A percentile compares a stretch with the other conserved stretches of the same genome.
phyloP scores from a whole-genome alignment of 805 yeast genomes.

The Cyberlindnera petersonii region DNA sequence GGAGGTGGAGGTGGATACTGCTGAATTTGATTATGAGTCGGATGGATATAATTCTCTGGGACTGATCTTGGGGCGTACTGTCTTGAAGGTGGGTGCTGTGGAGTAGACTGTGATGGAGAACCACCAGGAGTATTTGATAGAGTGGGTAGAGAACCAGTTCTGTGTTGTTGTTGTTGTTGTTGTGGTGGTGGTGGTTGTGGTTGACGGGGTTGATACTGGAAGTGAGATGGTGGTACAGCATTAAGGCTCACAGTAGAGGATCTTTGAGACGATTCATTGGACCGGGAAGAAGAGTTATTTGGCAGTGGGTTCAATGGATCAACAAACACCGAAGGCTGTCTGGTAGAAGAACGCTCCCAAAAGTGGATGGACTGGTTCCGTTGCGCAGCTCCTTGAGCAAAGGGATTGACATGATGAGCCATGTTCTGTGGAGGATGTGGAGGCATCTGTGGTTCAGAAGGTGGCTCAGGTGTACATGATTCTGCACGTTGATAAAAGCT shows the following conservation, averaged over 20 bases:
- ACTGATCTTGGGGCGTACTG: conserved; percentile 23
- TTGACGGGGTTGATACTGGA: conserved; percentile 7
- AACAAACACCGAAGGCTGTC: conserved; percentile 27
- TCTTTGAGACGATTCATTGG: conserved; percentile 8
- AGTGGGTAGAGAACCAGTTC: conserved; percentile 22
- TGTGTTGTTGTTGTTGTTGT: conserved; percentile 7
- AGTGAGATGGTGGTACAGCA: conserved; percentile 8
- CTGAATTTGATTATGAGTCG: conserved; percentile 5
- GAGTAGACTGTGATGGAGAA: conserved; percentile 4
- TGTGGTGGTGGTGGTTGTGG: neutral
- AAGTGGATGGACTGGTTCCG: conserved; percentile 24
- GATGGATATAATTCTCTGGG: conserved; percentile 21
- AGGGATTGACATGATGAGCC: conserved; percentile 11
- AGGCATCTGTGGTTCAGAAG: conserved; percentile 3
- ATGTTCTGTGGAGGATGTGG: neutral
- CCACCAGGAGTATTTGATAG: conserved; percentile 10
- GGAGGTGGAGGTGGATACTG: conserved; percentile 6
- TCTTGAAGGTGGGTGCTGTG: conserved; percentile 1
- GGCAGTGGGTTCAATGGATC: conserved; percentile 24
- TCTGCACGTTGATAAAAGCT: conserved; percentile 23
- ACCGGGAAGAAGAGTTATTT: conserved; percentile 10
- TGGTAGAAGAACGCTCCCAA: conserved; percentile 22
- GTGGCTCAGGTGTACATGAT: conserved; percentile 10
- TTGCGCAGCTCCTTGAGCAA: conserved; percentile 8
- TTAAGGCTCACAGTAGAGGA: conserved; percentile 10